Evolutionary conservation across 148 eudicot species (phyloP), one percentile per base, ranked within the genome.

Genomic region (Chenopodium formosanum): DNA sequence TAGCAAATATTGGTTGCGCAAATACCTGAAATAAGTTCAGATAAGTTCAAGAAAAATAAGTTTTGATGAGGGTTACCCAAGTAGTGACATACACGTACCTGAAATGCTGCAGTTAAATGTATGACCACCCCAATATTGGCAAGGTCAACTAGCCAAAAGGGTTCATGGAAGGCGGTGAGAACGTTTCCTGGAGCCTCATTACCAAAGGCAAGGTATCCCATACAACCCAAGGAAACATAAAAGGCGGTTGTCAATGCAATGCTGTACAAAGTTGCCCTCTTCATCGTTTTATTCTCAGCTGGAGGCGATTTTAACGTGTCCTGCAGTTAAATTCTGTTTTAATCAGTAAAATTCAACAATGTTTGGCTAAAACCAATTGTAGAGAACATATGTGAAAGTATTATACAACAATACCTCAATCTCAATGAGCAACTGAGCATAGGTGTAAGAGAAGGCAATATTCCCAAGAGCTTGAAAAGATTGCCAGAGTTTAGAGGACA

Each of bases 381-480:
- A 40, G 44, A 40, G 44, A 40, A 7, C 44, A 40, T 0, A 40
- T 40, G 44, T 5, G 44, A 4, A 40, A 37, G 44, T 40, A 40
- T 40, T 40, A 40, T 40, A 40, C 8, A 40, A 40, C 6, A 40
- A 53, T 80, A 84, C 86, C 86, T 84, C 70, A 44, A 84, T 84
- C 31, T 84, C 86, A 71, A 84, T 66, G 4, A 84, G 86, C 53
- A 84, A 32, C 27, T 69, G 83, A 47, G 83, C 78, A 47, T 84
- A 84, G 20, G 83, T 80, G 83, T 84, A 84, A 46, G 86, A 80
- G 70, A 84, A 84, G 46, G 86, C 86, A 76, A 84, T 84, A 23
- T 84, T 84, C 2, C 86, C 86, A 11, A 84, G 83, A 58, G 86
- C 86, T 84, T 84, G 86, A 32, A 84, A 84, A 27, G 77, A 80